phyloP scores from a whole-genome alignment of 2,329 filamentous ascomycete genomes.

The Stemphylium beticola region DNA sequence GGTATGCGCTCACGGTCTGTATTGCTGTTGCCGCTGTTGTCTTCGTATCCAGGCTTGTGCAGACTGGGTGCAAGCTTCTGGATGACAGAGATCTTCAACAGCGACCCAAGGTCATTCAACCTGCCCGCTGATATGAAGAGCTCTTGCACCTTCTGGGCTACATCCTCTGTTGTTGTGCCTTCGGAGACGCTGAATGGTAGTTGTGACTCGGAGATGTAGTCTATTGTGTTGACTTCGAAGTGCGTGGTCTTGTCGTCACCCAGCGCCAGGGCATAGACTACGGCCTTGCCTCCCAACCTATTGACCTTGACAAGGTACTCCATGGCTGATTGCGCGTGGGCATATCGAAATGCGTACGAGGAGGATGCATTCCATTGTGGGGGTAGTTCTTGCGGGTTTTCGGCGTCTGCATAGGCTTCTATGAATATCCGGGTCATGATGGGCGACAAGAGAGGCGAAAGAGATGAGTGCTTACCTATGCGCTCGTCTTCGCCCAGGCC shows the following conservation, averaged over 20 bases:
- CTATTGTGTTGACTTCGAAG: constrained; percentile 75
- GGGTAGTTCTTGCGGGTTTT: constrained; percentile 69
- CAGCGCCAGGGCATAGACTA: constrained; percentile 78
- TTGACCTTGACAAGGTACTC: constrained; percentile 82
- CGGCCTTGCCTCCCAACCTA: constrained; percentile 81
- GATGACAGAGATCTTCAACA: constrained; percentile 80
- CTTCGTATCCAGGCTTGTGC: constrained; percentile 79
- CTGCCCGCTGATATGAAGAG: constrained; percentile 77
- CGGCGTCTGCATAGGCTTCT: constrained; percentile 64
- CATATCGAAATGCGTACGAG: constrained; percentile 81
- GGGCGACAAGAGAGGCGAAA: constrained; percentile 9
- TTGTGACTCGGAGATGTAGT: constrained; percentile 72
- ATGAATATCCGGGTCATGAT: constrained; percentile 31
- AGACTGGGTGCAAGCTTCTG: constrained; percentile 82
- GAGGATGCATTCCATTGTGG: constrained; percentile 80
- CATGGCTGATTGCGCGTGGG: constrained; percentile 83
- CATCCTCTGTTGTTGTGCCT: constrained; percentile 53
- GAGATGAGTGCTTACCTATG: constrained; percentile 60
- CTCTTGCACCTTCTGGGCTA: constrained; percentile 55
- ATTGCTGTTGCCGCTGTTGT: constrained; percentile 44
- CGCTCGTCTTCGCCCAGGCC: constrained; percentile 85
- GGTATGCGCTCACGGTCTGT: constrained; percentile 28
- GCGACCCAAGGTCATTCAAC: constrained; percentile 69
- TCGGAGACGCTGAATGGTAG: constrained; percentile 61
- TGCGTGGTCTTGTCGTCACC: constrained; percentile 81